These are phyloP conservation scores for Huiozyma sinensis DNA, from an alignment of 805 yeast genomes.

Conservation along the genomic window DNA sequence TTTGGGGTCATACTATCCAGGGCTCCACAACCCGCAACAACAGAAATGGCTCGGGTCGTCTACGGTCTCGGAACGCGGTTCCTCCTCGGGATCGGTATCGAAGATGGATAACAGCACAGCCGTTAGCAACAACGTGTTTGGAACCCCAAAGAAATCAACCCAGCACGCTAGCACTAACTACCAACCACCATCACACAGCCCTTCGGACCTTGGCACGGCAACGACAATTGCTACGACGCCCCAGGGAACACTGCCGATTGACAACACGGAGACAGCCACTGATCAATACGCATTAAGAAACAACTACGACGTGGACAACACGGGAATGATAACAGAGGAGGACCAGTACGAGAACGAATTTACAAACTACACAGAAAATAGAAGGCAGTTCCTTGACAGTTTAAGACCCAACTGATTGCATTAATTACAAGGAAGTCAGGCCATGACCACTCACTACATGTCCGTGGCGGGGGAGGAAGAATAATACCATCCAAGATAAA, in stretches of 20 bases:
- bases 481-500: no score
- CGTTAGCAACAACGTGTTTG: no score
- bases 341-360: constrained; percentile 38
- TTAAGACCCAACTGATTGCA: constrained; percentile 27
- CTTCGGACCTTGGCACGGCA: not conserved
- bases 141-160: no score
- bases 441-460: no score
- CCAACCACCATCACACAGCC: not conserved
- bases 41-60: not conserved
- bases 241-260: no score
- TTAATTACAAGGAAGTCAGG: no score
- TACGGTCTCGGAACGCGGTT: not conserved
- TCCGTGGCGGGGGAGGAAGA: no score
- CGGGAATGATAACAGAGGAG: constrained; percentile 28
- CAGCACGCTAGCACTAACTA: no score
- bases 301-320: constrained; percentile 4
- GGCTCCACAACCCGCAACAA: constrained; percentile 10
- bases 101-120: no score
- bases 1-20: constrained; percentile 23
- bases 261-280: not conserved
- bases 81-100: no score
- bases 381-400: constrained; percentile 32
- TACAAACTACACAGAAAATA: constrained; percentile 36
- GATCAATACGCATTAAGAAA: constrained; percentile 2
- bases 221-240: not conserved